A percentile compares a stretch with the other conserved stretches of the same genome.
phyloP scores from a whole-genome alignment of 495 filamentous ascomycete species.

The Hypoxylon trugodes region DNA sequence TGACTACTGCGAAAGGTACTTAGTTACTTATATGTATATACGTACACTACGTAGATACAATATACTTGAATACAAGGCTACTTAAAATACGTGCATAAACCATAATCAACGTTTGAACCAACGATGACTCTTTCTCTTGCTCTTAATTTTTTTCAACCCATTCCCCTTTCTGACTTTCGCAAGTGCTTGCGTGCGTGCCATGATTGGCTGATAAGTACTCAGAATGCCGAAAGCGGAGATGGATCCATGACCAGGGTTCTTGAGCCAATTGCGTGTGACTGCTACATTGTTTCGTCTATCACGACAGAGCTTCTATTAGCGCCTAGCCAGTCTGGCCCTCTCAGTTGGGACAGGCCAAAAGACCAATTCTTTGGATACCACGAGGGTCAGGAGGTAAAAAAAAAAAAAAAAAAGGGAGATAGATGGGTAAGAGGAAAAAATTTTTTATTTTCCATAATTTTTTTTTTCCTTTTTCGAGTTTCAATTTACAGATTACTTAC shows the following conservation, averaged over 20 bases:
- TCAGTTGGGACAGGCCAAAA: constrained; percentile 24
- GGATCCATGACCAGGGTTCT: constrained; percentile 28
- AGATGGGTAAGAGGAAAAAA: constrained; percentile 9
- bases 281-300: constrained; percentile 38
- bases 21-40: background rate
- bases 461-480: constrained; percentile 1
- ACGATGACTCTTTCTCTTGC: constrained; percentile 38
- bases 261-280: constrained; percentile 38
- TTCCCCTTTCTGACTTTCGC: constrained; percentile 35
- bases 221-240: constrained; percentile 42
- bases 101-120: constrained; percentile 38
- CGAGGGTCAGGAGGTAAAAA: constrained; percentile 1
- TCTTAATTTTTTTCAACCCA: too few relatives aligned
- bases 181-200: constrained; percentile 38
- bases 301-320: constrained; percentile 41
- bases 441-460: constrained; percentile 12
- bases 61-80: too few relatives aligned
- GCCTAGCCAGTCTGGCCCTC: constrained; percentile 31
- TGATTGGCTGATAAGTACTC: constrained; percentile 30
- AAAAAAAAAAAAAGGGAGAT: background rate
- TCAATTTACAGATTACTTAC: background rate
- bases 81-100: constrained; percentile 20
- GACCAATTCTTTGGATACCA: constrained; percentile 6
- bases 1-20: constrained; percentile 9
- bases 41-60: too few relatives aligned